These are phyloP conservation scores for Aspergillus wentii DNA, from an alignment of 495 filamentous ascomycete species.

Conservation along the genomic window DNA sequence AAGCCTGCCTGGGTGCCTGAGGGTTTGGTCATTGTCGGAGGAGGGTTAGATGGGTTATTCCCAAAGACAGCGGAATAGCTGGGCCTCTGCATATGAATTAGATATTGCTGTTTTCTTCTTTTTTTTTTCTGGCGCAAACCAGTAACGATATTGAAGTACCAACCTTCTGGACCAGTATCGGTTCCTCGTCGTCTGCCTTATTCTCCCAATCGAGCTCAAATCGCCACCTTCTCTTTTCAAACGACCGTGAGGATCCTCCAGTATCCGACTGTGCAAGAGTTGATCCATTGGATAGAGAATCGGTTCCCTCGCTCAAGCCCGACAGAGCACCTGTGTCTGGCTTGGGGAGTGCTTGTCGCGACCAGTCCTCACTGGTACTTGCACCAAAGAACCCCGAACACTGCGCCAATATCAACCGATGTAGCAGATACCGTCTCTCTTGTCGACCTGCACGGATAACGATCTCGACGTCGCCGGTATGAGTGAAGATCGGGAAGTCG, in stretches of 20 bases:
- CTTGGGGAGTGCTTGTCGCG: conserved; percentile 39
- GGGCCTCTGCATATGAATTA: conserved; percentile 26
- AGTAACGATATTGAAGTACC: conserved; percentile 4
- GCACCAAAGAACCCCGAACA: conserved; percentile 93
- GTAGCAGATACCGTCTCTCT: conserved; percentile 79
- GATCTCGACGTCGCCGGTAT: conserved; percentile 89
- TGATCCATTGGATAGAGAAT: conserved; percentile 36
- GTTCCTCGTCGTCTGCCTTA: conserved; percentile 68
- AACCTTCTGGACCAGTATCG: conserved; percentile 83
- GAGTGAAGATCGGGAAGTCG: conserved; percentile 86
- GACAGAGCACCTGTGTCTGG: conserved; percentile 38
- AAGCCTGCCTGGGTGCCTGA: conserved; percentile 55
- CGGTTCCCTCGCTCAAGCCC: conserved; percentile 54
- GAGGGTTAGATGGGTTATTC: conserved; percentile 40
- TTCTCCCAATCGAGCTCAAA: conserved; percentile 81
- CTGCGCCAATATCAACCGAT: conserved; percentile 77
- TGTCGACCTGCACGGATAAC: conserved; percentile 64
- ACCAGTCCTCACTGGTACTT: conserved; percentile 83
- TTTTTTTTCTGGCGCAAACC: background rate
- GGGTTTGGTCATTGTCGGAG: conserved; percentile 49
- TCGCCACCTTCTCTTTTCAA: conserved; percentile 64
- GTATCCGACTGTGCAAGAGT: conserved; percentile 37
- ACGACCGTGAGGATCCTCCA: conserved; percentile 23
- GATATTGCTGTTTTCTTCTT: conserved; percentile 6
- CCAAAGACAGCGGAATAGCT: conserved; percentile 46